These are phyloP conservation scores for Rubia tinctorum DNA, from an alignment of 305 asterid genomes.

Conservation along the genomic window DNA sequence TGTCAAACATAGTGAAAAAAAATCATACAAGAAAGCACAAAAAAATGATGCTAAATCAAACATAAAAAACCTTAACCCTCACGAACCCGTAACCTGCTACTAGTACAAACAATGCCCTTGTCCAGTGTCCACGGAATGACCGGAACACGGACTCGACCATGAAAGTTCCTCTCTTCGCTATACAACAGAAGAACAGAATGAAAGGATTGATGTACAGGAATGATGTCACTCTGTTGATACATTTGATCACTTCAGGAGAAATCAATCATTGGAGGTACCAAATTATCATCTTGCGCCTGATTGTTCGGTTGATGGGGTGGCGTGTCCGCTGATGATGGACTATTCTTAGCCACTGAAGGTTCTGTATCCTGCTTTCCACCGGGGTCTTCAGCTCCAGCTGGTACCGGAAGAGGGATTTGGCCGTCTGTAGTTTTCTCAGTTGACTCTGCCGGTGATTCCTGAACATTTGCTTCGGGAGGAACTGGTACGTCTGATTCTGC, in stretches of 20 bases:
- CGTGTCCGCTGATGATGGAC: constrained; percentile 14
- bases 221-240: background rate
- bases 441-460: constrained; percentile 20
- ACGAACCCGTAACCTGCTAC: background rate
- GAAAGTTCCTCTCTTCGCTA: background rate
- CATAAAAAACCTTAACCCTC: background rate
- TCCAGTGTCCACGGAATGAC: background rate
- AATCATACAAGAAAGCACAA: constrained; percentile 4
- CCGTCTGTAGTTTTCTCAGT: constrained; percentile 35
- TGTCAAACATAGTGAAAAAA: too few relatives aligned
- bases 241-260: constrained; percentile 39
- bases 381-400: constrained; percentile 35
- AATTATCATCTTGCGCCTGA: constrained; percentile 35
- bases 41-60: background rate
- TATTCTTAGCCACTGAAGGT: constrained; percentile 29
- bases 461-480: constrained; percentile 33
- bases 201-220: background rate
- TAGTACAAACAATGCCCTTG: background rate
- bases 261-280: constrained; percentile 63
- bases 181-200: background rate
- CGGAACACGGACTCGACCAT: background rate
- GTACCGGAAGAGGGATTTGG: constrained; percentile 25
- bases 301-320: constrained; percentile 33
- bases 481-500: constrained; percentile 26
- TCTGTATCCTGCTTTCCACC: constrained; percentile 28